Base-by-base conservation (phyloP, 805 yeast species). In the Candida vartiovaarae region DNA sequence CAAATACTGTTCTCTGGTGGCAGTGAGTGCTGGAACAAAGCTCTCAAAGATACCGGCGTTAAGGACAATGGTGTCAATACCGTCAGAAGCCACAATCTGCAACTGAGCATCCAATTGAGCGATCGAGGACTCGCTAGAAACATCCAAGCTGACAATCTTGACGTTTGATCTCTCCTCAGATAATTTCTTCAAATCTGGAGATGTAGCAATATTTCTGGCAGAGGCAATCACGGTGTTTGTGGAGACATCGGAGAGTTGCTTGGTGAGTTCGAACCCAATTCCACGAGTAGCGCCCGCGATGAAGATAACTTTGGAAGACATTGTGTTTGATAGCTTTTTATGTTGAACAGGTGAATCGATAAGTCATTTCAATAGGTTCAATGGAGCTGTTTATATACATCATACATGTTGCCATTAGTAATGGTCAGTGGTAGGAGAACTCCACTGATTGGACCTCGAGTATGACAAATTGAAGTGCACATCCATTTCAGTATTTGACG, bases 1-100 rank as follows among this genome's bases (percentile, higher is more conserved):
- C 2, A 33, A 11, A 25, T 30, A 41, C 9, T 23, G 4, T 6
- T 39, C 32, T 20, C 42, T 25, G 20, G 34, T 11, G 4, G 32
- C 26, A 10, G 27, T 15, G 3, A 36, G 24, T 4, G 41, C 30
- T 4, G 39, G 30, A 9, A 39, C 36, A 9, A 5, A 8, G 6
- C 3, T 11, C 2, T 38, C 15, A 9, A 26, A 32, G n/a, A 47
- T 38, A 40, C 38, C 49, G 26, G 41, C 57, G 47, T 34, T 51
- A 36, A 37, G 41, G 38, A 28, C 2, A 9, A 28, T 9, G 9
- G 9, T 9, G 30, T 28, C 30, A 28, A 28, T 28, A 28, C 30
- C 30, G 6, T 28, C 30, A 28, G 30, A 28, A 28, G 30, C 30
- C 30, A 7, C 30, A 9, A 9, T 28, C 30, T 15, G 20, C 20